A percentile compares a stretch with the other conserved stretches of the same genome.
Conservation (phyloP, 495 filamentous ascomycete genomes). For the Tuber aestivum region DNA sequence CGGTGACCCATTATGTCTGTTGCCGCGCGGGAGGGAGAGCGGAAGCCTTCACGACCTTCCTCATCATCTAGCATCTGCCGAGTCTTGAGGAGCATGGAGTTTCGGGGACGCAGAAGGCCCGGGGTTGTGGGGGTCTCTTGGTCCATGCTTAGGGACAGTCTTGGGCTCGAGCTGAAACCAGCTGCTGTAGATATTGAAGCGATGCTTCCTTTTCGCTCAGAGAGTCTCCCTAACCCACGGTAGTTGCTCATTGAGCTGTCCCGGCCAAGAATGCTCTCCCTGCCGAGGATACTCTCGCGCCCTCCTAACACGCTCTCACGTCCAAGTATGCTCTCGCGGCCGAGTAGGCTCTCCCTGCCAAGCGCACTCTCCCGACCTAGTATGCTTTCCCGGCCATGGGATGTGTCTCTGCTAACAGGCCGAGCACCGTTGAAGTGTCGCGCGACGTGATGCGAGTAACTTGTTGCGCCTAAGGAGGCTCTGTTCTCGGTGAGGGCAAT, state of each 20-base stretch:
- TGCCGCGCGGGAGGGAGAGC: slow-evolving; percentile 53
- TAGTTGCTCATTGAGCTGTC: slow-evolving; percentile 22
- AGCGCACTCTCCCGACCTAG: slow-evolving; percentile 21
- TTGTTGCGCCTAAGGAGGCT: slow-evolving; percentile 10
- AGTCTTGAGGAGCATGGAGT: slow-evolving; percentile 35
- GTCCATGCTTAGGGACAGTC: slow-evolving; percentile 46
- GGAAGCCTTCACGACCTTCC: slow-evolving; percentile 49
- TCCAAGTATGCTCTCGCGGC: slow-evolving; percentile 28
- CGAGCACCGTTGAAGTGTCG: slow-evolving; percentile 26
- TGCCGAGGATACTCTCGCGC: slow-evolving; percentile 18
- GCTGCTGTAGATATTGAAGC: slow-evolving; percentile 40
- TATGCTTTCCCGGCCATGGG: slow-evolving; percentile 21
- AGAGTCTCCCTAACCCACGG: slow-evolving; percentile 29
- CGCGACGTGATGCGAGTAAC: slow-evolving; percentile 21
- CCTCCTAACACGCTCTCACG: slow-evolving; percentile 16
- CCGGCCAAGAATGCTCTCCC: slow-evolving; percentile 20
- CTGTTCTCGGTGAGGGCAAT: slow-evolving; percentile 65
- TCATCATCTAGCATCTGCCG: slow-evolving; percentile 48
- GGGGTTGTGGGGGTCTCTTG: slow-evolving; percentile 47
- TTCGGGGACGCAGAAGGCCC: slow-evolving; percentile 31
- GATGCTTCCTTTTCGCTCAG: slow-evolving; percentile 33
- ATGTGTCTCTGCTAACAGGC: slow-evolving; percentile 34
- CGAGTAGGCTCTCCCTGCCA: slow-evolving; percentile 21
- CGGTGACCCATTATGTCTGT: slow-evolving; percentile 51
- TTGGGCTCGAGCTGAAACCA: slow-evolving; percentile 47